These are phyloP conservation scores for Phytophthora citricola DNA, from an alignment of 352 stramenopile genomes.

Conservation along the genomic window DNA sequence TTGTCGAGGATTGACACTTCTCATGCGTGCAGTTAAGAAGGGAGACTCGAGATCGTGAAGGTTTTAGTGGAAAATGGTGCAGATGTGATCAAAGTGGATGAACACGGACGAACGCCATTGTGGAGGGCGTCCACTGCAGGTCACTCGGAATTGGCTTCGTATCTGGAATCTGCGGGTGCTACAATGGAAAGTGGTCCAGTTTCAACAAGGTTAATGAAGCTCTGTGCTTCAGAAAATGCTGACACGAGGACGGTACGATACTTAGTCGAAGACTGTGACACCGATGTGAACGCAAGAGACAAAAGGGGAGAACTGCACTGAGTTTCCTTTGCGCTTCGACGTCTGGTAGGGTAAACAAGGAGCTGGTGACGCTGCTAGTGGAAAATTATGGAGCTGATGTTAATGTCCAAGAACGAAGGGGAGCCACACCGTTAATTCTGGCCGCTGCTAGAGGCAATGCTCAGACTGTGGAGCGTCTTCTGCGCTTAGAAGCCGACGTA, in stretches of 20 bases:
- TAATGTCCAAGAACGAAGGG: not conserved
- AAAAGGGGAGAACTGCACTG: not conserved
- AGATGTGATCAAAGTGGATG: not conserved
- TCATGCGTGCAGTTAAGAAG: not conserved
- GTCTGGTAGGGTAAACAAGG: not conserved
- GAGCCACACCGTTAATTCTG: constrained; percentile 3
- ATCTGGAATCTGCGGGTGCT: not conserved
- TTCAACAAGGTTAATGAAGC: not conserved
- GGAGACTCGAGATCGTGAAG: constrained; percentile 1
- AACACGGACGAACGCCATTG: not conserved
- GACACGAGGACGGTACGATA: not conserved
- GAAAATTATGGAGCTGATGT: constrained; percentile 4
- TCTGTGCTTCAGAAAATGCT: constrained; percentile 2
- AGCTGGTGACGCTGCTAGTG: not conserved
- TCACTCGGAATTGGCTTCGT: not conserved
- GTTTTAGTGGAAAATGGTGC: constrained; percentile 1
- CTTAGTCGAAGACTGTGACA: not conserved
- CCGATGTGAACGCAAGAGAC: constrained; percentile 6
- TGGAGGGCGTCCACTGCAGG: not conserved
- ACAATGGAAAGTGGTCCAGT: not conserved
- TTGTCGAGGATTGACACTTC: not conserved
- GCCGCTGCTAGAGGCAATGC: not conserved
- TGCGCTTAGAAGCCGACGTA: not conserved
- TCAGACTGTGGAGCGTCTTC: not conserved
- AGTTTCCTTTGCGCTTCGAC: not conserved